Base-by-base conservation (phyloP, 495 filamentous ascomycete species). In the Podospora conica region DNA sequence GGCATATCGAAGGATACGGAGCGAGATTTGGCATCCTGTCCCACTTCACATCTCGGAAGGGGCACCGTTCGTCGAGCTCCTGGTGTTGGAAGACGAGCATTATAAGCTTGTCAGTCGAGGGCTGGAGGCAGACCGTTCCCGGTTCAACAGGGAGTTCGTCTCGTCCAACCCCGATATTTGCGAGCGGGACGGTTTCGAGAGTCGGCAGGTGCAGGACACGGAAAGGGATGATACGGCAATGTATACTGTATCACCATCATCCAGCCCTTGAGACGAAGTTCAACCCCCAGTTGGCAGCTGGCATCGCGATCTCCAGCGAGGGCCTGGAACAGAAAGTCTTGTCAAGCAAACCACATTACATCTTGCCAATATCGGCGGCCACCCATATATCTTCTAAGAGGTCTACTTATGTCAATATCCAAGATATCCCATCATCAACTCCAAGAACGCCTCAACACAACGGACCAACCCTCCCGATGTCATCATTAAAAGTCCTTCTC, bases 401-500 rank as follows among this genome's bases (percentile, higher is more conserved):
- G n/a, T 48, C 40, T 48, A 48, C n/a, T n/a, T 18, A 48, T n/a
- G 40, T n/a, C 40, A 48, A n/a, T 48, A 48, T n/a, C 40, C 40
- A 48, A 48, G 18, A 48, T n/a, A 7, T 48, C 40, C 40, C 40
- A 2, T 2, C 40, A 48, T n/a, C 40, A 7, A 48, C 40, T n/a
- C 40, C 40, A 15, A 15, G n/a, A 48, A 48, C 40, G 40, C 40
- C 40, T n/a, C 18, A 48, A 48, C 40, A 7, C 18, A 48, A 48
- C 40, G 7, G 18, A 59, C 24, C 27, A 21, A 29, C 24, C 0
- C 15, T 28, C 27, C n/a, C n/a, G 1, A 3, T 12, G 7, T 1
- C 27, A 20, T 55, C 61, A 63, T 40, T 58, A 23, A 61, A 64
- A 81, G 67, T 85, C 82, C 67, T 78, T 75, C 64, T 79, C 64